Base-by-base conservation (phyloP, 1,284 basidiomycete species). In the Volvariella volvacea region DNA sequence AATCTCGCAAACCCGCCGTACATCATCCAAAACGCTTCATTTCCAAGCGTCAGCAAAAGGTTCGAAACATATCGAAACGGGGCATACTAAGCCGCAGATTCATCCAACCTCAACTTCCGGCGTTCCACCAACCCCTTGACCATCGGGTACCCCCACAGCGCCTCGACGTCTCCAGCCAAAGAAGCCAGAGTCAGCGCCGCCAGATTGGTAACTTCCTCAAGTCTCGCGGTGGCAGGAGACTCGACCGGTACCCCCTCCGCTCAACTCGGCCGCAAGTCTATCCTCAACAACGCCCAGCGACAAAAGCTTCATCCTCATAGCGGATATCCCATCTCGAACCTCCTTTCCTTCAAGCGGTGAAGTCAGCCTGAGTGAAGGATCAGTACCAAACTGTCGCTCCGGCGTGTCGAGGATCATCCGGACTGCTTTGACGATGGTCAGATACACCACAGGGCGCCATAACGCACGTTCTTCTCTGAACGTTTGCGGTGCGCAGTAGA, bases 371-470 rank as follows among this genome's bases (percentile, higher is more conserved):
- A 55, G 45, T 33, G 48, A 32, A 10, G 45, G 45, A 9, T 48
- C 39, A 16, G n/a, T 4, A 19, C 57, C 51, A 49, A 79, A 72
- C 52, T 83, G 78, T 51, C 67, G 70, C 50, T 88, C 84, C 30
- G 88, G 67, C 52, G 85, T 82, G 49, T 83, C 77, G 46, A 89
- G 71, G 41, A 86, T 83, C 64, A 79, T 80, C 28, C 82, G 80
- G 14, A 89, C 66, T 42, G 84, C 83, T 58, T 84, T 85, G 69
- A 89, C 74, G 53, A 88, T 70, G 64, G 89, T 88, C 65, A 85
- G 80, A 64, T 84, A 86, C 20, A 89, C 83, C 42, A 88, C 79
- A 2, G 84, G 82, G 20, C 77, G 73, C 86, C 87, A 89, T n/a
- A 75, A 76, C 0, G 81, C 78, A 17, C 81, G 78, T 61, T 85